These are phyloP conservation scores for Citrullus colocynthis DNA, from an alignment of 306 rosid species.

Conservation along the genomic window DNA sequence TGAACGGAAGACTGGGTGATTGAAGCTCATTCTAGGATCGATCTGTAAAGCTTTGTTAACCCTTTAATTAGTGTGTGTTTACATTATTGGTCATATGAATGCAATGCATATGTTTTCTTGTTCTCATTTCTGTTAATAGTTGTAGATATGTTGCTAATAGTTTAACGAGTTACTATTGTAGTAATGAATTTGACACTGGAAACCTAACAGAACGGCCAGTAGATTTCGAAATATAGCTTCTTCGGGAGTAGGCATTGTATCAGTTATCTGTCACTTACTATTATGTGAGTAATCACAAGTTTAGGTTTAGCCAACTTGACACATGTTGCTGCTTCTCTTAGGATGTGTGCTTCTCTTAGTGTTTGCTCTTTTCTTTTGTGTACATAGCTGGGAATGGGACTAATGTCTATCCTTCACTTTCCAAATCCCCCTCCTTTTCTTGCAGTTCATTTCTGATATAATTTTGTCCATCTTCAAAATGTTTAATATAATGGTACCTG, in stretches of 20 bases:
- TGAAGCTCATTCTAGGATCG: background rate
- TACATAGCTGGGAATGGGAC: background rate
- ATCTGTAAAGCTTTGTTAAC: background rate
- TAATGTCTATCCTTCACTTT: background rate
- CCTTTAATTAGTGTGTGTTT: background rate
- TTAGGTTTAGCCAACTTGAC: background rate
- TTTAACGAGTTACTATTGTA: background rate
- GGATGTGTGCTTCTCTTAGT: background rate
- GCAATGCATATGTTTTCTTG: background rate
- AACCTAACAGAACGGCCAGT: background rate
- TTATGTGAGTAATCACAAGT: background rate
- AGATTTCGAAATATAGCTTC: background rate
- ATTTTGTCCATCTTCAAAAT: background rate
- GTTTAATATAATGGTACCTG: background rate
- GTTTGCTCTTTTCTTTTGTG: background rate
- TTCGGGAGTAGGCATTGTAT: background rate
- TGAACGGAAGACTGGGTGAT: background rate
- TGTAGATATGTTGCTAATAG: background rate
- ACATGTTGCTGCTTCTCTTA: background rate
- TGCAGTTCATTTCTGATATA: background rate
- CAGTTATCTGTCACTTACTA: background rate
- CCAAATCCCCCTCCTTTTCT: background rate
- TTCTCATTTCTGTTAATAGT: background rate
- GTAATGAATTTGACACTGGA: background rate
- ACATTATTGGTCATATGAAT: background rate